Evolutionary conservation across 2,329 filamentous ascomycete genomes (phyloP).

Genomic region (Phoma sp.): DNA sequence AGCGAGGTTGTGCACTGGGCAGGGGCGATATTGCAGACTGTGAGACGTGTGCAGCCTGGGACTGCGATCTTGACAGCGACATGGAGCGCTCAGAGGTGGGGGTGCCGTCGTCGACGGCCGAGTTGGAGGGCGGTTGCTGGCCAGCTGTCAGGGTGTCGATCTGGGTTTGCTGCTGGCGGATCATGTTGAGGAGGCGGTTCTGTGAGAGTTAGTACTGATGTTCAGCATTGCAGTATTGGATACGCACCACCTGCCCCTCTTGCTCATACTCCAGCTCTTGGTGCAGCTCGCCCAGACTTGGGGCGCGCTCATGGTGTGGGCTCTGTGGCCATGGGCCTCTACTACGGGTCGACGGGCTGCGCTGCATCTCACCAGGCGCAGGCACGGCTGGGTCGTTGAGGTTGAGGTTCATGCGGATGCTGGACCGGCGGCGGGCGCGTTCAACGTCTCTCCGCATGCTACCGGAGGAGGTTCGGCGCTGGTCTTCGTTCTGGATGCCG

Average conservation of each 20-base stretch:
- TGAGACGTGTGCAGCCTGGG: constrained; percentile 30
- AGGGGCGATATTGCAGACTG: constrained; percentile 46
- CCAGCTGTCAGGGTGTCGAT: constrained; percentile 64
- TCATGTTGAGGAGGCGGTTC: constrained; percentile 80
- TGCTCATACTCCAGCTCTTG: constrained; percentile 82
- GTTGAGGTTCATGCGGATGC: constrained; percentile 75
- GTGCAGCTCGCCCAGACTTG: constrained; percentile 78
- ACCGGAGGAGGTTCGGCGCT: constrained; percentile 54
- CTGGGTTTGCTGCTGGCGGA: constrained; percentile 76
- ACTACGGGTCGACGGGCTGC: constrained; percentile 42
- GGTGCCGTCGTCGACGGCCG: constrained; percentile 61
- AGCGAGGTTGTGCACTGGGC: constrained; percentile 40
- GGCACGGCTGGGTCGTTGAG: constrained; percentile 75
- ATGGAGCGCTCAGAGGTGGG: constrained; percentile 57
- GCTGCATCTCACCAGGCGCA: constrained; percentile 73
- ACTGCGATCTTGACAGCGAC: constrained; percentile 47
- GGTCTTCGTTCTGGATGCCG: constrained; percentile 70
- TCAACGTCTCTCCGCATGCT: constrained; percentile 54
- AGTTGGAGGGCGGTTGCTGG: constrained; percentile 50
- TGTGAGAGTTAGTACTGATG: constrained; percentile 40
- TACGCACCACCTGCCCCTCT: constrained; percentile 74
- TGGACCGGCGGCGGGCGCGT: constrained; percentile 68
- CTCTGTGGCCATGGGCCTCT: constrained; percentile 32
- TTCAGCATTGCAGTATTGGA: too few species aligned
- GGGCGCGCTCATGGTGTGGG: constrained; percentile 68